Conservation (phyloP, 768 basidiomycete species). For the Holtermanniella nyarrowii region DNA sequence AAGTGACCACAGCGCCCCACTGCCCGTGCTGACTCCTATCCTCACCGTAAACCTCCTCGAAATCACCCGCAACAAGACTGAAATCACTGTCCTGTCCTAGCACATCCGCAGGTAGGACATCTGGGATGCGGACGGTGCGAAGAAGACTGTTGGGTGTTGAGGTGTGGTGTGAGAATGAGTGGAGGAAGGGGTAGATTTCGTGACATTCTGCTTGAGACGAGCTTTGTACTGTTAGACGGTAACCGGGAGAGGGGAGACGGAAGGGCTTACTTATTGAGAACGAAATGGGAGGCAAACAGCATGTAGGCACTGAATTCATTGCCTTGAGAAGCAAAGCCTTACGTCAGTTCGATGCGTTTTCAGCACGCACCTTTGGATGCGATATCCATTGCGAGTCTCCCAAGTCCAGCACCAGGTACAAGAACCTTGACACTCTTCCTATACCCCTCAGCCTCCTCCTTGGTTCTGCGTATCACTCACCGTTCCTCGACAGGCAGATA, state of each 20-base stretch:
- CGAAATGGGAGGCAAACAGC: constrained; percentile 78
- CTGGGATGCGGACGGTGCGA: constrained; percentile 62
- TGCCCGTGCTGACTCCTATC: constrained; percentile 58
- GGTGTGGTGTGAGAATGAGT: constrained; percentile 77
- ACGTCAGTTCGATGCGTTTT: not conserved
- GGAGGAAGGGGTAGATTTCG: constrained; percentile 78
- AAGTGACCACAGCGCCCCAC: constrained; percentile 86
- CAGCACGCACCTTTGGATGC: constrained; percentile 59
- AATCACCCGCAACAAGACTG: constrained; percentile 86
- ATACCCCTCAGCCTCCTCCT: constrained; percentile 6
- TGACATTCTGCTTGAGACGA: constrained; percentile 59
- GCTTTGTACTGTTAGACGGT: constrained; percentile 37
- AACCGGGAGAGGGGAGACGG: not conserved
- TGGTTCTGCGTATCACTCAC: constrained; percentile 31
- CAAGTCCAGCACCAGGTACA: constrained; percentile 82
- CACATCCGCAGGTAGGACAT: constrained; percentile 66
- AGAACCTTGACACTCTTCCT: constrained; percentile 60
- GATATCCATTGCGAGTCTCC: constrained; percentile 77
- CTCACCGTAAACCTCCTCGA: constrained; percentile 76
- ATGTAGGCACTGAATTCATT: constrained; percentile 96
- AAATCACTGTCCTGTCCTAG: constrained; percentile 40
- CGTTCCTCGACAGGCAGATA: constrained; percentile 51
- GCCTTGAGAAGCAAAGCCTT: constrained; percentile 82
- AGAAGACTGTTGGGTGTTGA: constrained; percentile 52
- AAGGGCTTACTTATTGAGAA: constrained; percentile 63